Conservation (phyloP, 768 basidiomycete genomes). For the Nevesoporus exiguus region DNA sequence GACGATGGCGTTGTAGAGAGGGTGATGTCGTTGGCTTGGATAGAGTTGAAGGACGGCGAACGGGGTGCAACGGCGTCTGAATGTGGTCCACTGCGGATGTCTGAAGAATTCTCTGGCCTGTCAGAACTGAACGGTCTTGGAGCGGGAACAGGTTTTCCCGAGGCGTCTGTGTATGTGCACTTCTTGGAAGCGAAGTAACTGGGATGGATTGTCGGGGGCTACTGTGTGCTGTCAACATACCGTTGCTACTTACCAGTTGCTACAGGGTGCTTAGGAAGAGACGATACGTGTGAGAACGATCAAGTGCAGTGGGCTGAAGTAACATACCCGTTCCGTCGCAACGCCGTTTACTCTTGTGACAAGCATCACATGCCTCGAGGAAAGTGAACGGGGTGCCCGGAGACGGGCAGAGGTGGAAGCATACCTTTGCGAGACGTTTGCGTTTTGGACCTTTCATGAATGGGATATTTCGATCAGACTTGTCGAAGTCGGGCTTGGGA, state of each 20-base stretch:
- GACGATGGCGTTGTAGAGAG: slow-evolving; percentile 20
- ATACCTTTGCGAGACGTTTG: slow-evolving; percentile 51
- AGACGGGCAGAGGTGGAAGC: slow-evolving; percentile 5
- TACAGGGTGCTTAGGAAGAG: slow-evolving; percentile 59
- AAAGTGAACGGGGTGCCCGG: slow-evolving; percentile 6
- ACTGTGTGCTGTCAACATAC: neutral
- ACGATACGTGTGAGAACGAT: slow-evolving; percentile 1
- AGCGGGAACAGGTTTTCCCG: slow-evolving; percentile 77
- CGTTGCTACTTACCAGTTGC: slow-evolving; percentile 59
- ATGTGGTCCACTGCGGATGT: slow-evolving; percentile 21
- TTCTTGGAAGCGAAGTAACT: slow-evolving; percentile 81
- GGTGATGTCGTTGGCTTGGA: slow-evolving; percentile 12
- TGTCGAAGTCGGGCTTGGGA: slow-evolving; percentile 22
- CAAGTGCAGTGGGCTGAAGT: slow-evolving; percentile 2
- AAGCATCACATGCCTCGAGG: slow-evolving; percentile 70
- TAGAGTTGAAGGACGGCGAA: slow-evolving; percentile 16
- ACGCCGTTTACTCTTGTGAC: slow-evolving; percentile 80
- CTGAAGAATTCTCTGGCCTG: slow-evolving; percentile 25
- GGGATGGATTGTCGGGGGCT: slow-evolving; percentile 9
- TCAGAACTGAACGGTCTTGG: slow-evolving; percentile 51
- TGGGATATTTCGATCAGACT: slow-evolving; percentile 34
- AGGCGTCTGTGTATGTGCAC: slow-evolving; percentile 77
- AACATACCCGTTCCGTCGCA: slow-evolving; percentile 76
- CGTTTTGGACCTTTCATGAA: slow-evolving; percentile 53
- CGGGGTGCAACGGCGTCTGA: slow-evolving; percentile 10